These are phyloP conservation scores for Lotus japonicus DNA, from an alignment of 306 rosid species.

Conservation along the genomic window DNA sequence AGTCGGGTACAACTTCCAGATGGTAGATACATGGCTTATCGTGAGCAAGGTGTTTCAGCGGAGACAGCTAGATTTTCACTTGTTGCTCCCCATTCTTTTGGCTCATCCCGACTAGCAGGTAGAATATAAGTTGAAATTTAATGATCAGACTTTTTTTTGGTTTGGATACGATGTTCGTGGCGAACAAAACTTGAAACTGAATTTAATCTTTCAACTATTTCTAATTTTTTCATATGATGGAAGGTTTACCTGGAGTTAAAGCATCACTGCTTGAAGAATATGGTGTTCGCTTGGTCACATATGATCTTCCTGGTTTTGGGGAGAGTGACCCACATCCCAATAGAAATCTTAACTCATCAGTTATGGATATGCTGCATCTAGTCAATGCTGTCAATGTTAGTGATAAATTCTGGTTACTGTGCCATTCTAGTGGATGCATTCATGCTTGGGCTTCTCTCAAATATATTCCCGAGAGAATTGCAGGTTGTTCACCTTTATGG, in stretches of 20 bases:
- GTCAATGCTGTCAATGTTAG: constrained; percentile 54
- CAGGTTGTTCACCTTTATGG: constrained; percentile 37
- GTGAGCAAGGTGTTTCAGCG: constrained; percentile 64
- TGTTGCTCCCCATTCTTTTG: constrained; percentile 74
- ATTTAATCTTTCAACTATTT: not conserved
- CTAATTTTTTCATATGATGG: not conserved
- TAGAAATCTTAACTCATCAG: constrained; percentile 70
- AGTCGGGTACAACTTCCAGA: constrained; percentile 68
- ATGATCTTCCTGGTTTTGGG: constrained; percentile 96
- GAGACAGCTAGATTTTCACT: constrained; percentile 59
- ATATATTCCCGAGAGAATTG: constrained; percentile 74
- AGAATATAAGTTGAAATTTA: not conserved
- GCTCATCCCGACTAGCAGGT: constrained; percentile 82
- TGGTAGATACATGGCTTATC: constrained; percentile 75
- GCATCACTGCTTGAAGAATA: constrained; percentile 65
- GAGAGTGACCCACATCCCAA: constrained; percentile 83
- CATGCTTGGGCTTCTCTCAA: constrained; percentile 85
- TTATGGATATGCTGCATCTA: constrained; percentile 60
- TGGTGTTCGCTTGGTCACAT: constrained; percentile 64
- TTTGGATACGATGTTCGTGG: too few species aligned
- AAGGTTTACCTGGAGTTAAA: constrained; percentile 77
- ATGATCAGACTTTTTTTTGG: too few species aligned
- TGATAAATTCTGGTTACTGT: constrained; percentile 79
- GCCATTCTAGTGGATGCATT: constrained; percentile 66
- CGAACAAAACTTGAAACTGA: not conserved